Evolutionary conservation across 495 filamentous ascomycete species (phyloP).

Genomic region (Cryomyces minteri): DNA sequence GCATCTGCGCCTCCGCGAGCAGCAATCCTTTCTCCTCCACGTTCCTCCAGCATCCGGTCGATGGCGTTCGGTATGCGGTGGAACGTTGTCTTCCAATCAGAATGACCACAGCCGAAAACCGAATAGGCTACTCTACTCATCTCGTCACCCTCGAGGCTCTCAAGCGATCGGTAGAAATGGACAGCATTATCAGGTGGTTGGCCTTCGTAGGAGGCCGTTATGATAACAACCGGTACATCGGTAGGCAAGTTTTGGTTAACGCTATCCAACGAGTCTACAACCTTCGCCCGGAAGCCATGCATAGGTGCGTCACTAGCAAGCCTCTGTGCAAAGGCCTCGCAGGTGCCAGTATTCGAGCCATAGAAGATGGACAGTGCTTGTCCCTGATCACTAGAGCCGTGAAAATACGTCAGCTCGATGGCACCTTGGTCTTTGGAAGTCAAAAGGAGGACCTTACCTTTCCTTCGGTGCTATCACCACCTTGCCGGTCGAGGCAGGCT

Average conservation of each 20-base stretch:
- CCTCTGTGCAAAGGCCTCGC: conserved; percentile 46
- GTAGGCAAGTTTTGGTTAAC: conserved; percentile 42
- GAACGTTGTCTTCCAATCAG: conserved; percentile 55
- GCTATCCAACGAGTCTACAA: conserved; percentile 36
- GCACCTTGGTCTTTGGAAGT: no score
- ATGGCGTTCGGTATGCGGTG: conserved; percentile 50
- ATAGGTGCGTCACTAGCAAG: conserved; percentile 36
- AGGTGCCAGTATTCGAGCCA: conserved; percentile 61
- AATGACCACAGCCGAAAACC: conserved; percentile 45
- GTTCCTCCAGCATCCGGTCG: conserved; percentile 18
- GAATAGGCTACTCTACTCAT: conserved; percentile 35
- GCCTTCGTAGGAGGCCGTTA: conserved; percentile 59
- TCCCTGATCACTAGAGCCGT: background rate
- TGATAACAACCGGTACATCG: conserved; percentile 41
- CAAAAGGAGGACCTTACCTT: background rate
- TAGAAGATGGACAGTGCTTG: conserved; percentile 47
- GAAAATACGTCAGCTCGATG: no score
- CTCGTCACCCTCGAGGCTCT: conserved; percentile 28
- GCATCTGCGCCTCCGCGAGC: conserved; percentile 4
- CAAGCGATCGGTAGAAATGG: conserved; percentile 49
- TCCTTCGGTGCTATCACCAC: background rate
- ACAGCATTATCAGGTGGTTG: conserved; percentile 57
- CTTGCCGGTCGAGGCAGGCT: background rate
- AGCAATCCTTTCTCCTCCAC: conserved; percentile 4
- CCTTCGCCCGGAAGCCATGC: conserved; percentile 38